A percentile compares a stretch with the other conserved stretches of the same genome.
Conservation (phyloP, 2,329 filamentous ascomycete genomes). For the Parasarocladium wereldwijsianum region DNA sequence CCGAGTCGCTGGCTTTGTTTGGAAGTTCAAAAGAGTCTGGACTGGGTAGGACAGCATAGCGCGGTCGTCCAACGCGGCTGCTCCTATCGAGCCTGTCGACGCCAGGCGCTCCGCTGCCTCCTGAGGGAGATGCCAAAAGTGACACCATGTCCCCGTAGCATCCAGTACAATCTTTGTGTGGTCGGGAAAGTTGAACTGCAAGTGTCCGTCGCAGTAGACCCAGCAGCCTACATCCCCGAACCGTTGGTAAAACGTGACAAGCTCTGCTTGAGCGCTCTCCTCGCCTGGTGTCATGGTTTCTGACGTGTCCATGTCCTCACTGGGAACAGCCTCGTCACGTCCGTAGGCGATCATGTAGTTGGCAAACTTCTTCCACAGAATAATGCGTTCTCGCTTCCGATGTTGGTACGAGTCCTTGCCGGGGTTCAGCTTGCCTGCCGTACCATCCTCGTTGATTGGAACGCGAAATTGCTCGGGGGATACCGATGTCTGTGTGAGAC, state of each 20-base stretch:
- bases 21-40: slow-evolving; percentile 59
- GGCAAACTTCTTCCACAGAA: slow-evolving; percentile 59
- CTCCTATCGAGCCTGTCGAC: slow-evolving; percentile 49
- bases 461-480: slow-evolving; percentile 47
- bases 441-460: slow-evolving; percentile 38
- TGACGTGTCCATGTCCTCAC: slow-evolving; percentile 28
- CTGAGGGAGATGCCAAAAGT: slow-evolving; percentile 63
- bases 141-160: slow-evolving; percentile 57
- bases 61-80: slow-evolving; percentile 55
- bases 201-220: slow-evolving; percentile 66
- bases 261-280: slow-evolving; percentile 28
- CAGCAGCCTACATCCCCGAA: slow-evolving; percentile 71
- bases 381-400: slow-evolving; percentile 49
- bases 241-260: slow-evolving; percentile 70
- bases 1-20: slow-evolving; percentile 27
- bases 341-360: slow-evolving; percentile 65
- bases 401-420: slow-evolving; percentile 52
- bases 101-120: slow-evolving; percentile 53
- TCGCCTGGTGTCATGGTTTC: slow-evolving; percentile 23
- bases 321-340: slow-evolving; percentile 46
- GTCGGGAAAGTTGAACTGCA: slow-evolving; percentile 77
- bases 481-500: slow-evolving; percentile 48
- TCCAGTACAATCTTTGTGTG: slow-evolving; percentile 76
- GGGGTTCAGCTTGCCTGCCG: slow-evolving; percentile 43
- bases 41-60: slow-evolving; percentile 58